Conservation (phyloP, 345 rosid species). For the Syzygium jambos region DNA sequence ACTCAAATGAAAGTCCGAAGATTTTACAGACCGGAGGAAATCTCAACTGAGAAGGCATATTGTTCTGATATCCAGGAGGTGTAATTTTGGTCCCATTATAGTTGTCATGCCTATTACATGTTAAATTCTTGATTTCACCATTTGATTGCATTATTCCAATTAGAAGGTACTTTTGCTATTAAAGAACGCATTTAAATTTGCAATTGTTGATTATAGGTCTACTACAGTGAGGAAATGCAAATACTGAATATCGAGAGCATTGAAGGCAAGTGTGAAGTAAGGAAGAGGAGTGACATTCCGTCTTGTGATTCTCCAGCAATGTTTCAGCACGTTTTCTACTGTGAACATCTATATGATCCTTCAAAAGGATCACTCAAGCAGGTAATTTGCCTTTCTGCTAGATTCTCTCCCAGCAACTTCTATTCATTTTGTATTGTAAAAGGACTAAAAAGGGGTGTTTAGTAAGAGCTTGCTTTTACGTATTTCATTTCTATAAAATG, state of each 20-base stretch:
- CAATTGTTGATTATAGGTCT: slow-evolving; percentile 32
- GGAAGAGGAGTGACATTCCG: slow-evolving; percentile 62
- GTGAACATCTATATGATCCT: slow-evolving; percentile 71
- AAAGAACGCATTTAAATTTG: slow-evolving; percentile 4
- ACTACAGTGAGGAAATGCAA: slow-evolving; percentile 50
- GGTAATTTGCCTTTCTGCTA: slow-evolving; percentile 23
- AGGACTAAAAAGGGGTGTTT: not conserved
- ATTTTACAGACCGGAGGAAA: slow-evolving; percentile 67
- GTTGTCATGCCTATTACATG: not conserved
- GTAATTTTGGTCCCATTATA: not conserved
- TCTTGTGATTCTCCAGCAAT: slow-evolving; percentile 26
- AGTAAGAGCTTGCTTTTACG: not conserved
- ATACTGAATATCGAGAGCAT: slow-evolving; percentile 26
- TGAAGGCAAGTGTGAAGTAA: slow-evolving; percentile 82
- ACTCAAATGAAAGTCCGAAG: slow-evolving; percentile 35
- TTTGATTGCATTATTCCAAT: not conserved
- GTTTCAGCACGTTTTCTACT: slow-evolving; percentile 71
- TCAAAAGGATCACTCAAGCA: slow-evolving; percentile 58
- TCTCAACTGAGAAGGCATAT: slow-evolving; percentile 59
- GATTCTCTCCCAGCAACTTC: not conserved
- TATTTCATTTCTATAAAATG: not conserved
- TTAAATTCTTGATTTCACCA: not conserved
- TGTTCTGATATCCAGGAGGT: slow-evolving; percentile 59
- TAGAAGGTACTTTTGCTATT: not conserved
- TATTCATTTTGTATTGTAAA: not conserved